Conservation (phyloP, 2,329 filamentous ascomycete species). For the Talaromyces islandicus region DNA sequence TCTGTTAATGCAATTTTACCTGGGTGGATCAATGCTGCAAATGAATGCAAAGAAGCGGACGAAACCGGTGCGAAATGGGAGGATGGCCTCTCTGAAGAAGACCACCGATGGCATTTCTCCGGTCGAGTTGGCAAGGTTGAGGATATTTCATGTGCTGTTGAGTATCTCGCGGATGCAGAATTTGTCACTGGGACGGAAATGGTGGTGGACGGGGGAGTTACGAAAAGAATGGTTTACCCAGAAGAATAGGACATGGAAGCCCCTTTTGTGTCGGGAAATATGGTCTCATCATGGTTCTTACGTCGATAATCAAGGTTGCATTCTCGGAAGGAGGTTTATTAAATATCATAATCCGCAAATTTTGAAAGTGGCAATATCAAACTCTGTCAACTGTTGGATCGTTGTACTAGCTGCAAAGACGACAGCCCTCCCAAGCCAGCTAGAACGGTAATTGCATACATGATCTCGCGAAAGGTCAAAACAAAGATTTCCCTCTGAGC, state of each 20-base stretch:
- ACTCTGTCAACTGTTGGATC: not conserved
- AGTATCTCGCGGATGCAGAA: slow-evolving; percentile 9
- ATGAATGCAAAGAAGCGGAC: slow-evolving; percentile 10
- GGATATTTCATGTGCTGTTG: slow-evolving; percentile 8
- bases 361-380: not conserved
- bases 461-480: slow-evolving; percentile 2
- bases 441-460: slow-evolving; percentile 2
- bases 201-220: slow-evolving; percentile 10
- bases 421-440: slow-evolving; percentile 7
- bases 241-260: slow-evolving; percentile 2
- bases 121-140: slow-evolving; percentile 8
- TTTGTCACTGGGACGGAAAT: slow-evolving; percentile 10
- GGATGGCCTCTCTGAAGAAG: slow-evolving; percentile 2
- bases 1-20: slow-evolving; percentile 8
- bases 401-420: slow-evolving; percentile 1
- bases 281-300: not conserved
- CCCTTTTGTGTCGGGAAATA: not conserved
- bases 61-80: slow-evolving; percentile 1
- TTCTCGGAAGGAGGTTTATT: not conserved
- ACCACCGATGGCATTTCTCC: slow-evolving; percentile 10
- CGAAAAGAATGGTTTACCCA: slow-evolving; percentile 10
- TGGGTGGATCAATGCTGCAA: slow-evolving; percentile 10
- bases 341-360: not conserved
- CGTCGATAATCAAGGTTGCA: not conserved
- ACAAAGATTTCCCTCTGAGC: slow-evolving; percentile 1